These are phyloP conservation scores for Rhizopogon roseolus DNA, from an alignment of 768 basidiomycete species.

Conservation along the genomic window DNA sequence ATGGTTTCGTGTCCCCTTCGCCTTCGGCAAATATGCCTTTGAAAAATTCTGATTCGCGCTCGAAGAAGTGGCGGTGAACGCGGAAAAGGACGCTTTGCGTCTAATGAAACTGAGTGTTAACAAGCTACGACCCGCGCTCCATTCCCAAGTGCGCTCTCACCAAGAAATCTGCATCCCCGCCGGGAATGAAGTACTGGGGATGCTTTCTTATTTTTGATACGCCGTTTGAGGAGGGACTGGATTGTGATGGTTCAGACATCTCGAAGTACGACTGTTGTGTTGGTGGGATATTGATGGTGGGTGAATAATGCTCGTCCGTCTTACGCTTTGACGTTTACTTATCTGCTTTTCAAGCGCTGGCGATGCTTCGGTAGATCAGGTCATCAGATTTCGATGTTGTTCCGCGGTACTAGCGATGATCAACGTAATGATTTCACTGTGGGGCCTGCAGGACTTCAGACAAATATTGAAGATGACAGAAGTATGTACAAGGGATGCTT, in stretches of 20 bases:
- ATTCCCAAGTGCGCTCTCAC: slow-evolving; percentile 31
- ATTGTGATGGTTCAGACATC: not conserved
- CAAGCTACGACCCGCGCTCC: not conserved
- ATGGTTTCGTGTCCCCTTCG: not conserved
- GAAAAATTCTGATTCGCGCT: slow-evolving; percentile 30
- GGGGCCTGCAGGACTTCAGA: not conserved
- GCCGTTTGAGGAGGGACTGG: not conserved
- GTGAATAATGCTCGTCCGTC: not conserved
- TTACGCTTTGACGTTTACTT: not conserved
- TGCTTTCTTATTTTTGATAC: slow-evolving; percentile 19
- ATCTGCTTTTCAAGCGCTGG: not conserved
- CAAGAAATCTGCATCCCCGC: slow-evolving; percentile 50
- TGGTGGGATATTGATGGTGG: not conserved
- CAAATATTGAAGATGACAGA: not conserved
- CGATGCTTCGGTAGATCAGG: not conserved
- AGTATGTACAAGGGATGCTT: not conserved
- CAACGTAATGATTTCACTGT: not conserved
- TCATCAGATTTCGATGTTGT: not conserved
- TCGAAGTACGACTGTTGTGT: not conserved
- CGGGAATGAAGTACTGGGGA: slow-evolving; percentile 44
- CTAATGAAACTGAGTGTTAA: slow-evolving; percentile 15
- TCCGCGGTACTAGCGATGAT: not conserved
- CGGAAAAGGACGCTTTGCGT: slow-evolving; percentile 29
- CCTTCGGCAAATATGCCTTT: slow-evolving; percentile 14
- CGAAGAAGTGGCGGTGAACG: slow-evolving; percentile 32